Evolutionary conservation across 768 basidiomycete genomes (phyloP), one percentile per base, ranked within the genome.

Genomic region (Chiua virens): DNA sequence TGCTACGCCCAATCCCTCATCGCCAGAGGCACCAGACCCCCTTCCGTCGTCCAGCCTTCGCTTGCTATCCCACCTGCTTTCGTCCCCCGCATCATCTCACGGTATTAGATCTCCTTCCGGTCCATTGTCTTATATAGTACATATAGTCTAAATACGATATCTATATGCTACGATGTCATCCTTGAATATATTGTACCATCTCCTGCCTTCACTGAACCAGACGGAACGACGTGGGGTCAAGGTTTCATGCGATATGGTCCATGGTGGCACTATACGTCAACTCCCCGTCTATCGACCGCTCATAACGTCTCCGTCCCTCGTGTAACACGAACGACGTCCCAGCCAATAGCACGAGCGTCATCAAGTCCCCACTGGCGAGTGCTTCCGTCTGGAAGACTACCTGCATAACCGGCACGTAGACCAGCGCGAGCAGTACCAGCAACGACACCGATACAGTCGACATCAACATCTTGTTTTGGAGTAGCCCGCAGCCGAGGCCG

Each of bases 341-440:
- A 2, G 82, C 92, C 42, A 97, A 73, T 13, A 73, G 70, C 22
- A 98, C 66, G 3, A 98, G 76, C 27, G 86, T 80, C 13, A 75
- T 71, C 54, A 98, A 57, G 70, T 98, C 96, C 44, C 78, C 69
- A 34, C 74, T 45, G 28, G 77, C 73, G 14, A 98, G 74, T 13
- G 91, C 85, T 54, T 87, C 91, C 23, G 96, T 98, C 74, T 98
- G 94, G 80, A 98, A 98, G 47, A 98, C 77, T 44, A 79, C 75
- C 69, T 98, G 96, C 80, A 97, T 83, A 58, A 92, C 77, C 1
- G 94, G 90, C 46, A 98, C 79, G 63, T 98, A 98, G 50, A 98
- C 81, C 55, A 98, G 76, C 22, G 80, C 80, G 28, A 98, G 81
- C 72, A 96, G 89, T 37, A 86, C 85, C 55, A 94, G 34, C 64